phyloP scores from a whole-genome alignment of 2,329 filamentous ascomycete genomes.

The Colletotrichum endophyticum region DNA sequence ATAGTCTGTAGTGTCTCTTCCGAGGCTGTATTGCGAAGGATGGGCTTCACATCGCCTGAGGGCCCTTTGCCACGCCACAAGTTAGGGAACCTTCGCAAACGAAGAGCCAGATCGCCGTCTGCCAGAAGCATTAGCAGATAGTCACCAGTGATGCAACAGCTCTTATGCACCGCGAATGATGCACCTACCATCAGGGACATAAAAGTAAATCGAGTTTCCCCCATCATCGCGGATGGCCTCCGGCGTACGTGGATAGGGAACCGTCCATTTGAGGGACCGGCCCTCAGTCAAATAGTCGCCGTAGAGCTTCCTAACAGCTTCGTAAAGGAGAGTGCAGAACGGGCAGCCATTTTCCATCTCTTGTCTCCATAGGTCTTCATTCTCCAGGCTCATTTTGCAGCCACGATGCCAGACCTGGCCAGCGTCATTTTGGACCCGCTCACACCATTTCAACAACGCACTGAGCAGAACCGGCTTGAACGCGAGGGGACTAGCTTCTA shows the following conservation, averaged over 20 bases:
- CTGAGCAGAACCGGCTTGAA: neutral
- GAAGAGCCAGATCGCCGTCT: neutral
- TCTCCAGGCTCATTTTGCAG: neutral
- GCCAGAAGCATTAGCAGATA: neutral
- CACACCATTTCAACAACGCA: neutral
- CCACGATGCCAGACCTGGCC: neutral
- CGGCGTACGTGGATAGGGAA: neutral
- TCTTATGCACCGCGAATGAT: neutral
- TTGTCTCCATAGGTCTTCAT: neutral
- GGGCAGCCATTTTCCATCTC: neutral
- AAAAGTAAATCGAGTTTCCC: neutral
- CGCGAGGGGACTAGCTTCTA: neutral
- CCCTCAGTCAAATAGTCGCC: neutral
- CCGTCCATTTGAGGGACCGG: neutral
- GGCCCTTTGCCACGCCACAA: neutral
- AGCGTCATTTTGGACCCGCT: neutral
- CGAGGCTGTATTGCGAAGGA: neutral
- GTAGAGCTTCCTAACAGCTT: neutral
- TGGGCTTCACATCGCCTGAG: neutral
- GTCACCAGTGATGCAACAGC: too few species aligned
- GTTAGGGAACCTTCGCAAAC: neutral
- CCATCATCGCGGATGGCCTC: neutral
- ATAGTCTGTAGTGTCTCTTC: neutral
- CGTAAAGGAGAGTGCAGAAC: neutral
- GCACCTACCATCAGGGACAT: neutral